Conservation (phyloP, 495 filamentous ascomycete species). For the Hypoxylon rickii region DNA sequence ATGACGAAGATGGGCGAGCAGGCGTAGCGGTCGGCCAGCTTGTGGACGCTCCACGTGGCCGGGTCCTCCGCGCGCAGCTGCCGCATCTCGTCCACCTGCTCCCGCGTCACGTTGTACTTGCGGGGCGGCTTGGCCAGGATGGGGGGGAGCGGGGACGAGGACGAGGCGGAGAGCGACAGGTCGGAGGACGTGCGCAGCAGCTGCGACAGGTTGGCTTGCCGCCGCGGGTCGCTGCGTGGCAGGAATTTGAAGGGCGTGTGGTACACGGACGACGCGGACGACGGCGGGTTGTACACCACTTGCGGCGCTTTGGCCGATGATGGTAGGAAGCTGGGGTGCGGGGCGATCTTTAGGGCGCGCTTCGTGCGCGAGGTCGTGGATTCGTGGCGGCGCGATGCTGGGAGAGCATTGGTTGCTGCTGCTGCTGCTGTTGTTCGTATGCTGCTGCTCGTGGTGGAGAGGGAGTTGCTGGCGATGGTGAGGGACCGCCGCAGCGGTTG, state of each 20-base stretch:
- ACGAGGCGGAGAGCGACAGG: no score
- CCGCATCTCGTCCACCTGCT: conserved; percentile 81
- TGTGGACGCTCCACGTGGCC: conserved; percentile 69
- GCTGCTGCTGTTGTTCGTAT: conserved; percentile 63
- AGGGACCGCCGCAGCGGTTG: conserved; percentile 35
- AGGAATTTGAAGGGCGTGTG: conserved; percentile 92
- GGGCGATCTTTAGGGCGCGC: conserved; percentile 71
- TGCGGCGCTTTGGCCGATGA: conserved; percentile 51
- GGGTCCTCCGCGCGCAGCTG: conserved; percentile 69
- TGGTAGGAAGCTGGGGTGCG: conserved; percentile 70
- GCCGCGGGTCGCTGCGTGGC: conserved; percentile 75
- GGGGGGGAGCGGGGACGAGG: background rate
- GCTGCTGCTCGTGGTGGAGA: conserved; percentile 56
- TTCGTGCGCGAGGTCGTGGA: conserved; percentile 72
- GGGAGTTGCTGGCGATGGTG: conserved; percentile 14
- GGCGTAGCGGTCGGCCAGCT: conserved; percentile 73
- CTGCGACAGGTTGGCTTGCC: conserved; percentile 50
- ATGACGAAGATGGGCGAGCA: conserved; percentile 77
- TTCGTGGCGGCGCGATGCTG: conserved; percentile 64
- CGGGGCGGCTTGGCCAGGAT: conserved; percentile 39
- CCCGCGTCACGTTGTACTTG: conserved; percentile 74
- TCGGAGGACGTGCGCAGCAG: conserved; percentile 38
- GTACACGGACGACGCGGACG: conserved; percentile 77
- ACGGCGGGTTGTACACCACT: conserved; percentile 94
- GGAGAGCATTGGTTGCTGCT: conserved; percentile 64